A percentile compares a stretch with the other conserved stretches of the same genome.
phyloP scores from a whole-genome alignment of 2,329 filamentous ascomycete genomes.

The Thermomyces lanuginosus region DNA sequence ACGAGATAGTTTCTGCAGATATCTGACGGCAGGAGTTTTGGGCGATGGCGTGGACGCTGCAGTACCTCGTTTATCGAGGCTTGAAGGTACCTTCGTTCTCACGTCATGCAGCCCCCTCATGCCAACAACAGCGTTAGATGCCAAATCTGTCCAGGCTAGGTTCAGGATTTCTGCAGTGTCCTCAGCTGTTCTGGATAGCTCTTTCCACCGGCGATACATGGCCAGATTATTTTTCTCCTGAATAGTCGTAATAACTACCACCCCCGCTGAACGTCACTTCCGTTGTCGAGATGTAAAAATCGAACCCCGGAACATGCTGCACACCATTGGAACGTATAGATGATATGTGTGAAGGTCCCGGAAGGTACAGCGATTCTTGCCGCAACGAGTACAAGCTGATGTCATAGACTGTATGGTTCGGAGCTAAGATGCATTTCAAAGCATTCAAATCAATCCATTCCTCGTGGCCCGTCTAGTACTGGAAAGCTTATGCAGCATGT shows the following conservation, averaged over 20 bases:
- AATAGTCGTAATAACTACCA: slow-evolving; percentile 23
- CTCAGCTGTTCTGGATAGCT: slow-evolving; percentile 14
- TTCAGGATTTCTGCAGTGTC: slow-evolving; percentile 24
- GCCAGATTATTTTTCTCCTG: slow-evolving; percentile 23
- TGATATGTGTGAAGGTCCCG: slow-evolving; percentile 5
- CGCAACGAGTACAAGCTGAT: slow-evolving; percentile 20
- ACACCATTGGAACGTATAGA: slow-evolving; percentile 6
- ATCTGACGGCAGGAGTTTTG: no score
- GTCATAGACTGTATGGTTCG: no score
- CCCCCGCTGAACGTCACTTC: neutral
- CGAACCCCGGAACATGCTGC: slow-evolving; percentile 1
- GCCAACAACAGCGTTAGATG: slow-evolving; percentile 28
- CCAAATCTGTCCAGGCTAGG: slow-evolving; percentile 31
- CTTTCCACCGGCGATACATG: slow-evolving; percentile 28
- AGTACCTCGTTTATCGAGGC: no score
- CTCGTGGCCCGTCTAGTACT: no score
- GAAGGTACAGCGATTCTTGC: slow-evolving; percentile 17
- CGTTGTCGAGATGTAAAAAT: neutral
- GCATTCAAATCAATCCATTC: no score
- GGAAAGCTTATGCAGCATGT: no score
- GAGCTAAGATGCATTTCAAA: no score
- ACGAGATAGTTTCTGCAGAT: neutral
- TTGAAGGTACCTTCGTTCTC: neutral
- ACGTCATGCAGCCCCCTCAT: slow-evolving; percentile 10
- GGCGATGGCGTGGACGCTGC: no score